A percentile compares a stretch with the other conserved stretches of the same genome.
Evolutionary conservation across 768 basidiomycete genomes (phyloP).

Genomic region (Tubosaeta brunneosetosa): DNA sequence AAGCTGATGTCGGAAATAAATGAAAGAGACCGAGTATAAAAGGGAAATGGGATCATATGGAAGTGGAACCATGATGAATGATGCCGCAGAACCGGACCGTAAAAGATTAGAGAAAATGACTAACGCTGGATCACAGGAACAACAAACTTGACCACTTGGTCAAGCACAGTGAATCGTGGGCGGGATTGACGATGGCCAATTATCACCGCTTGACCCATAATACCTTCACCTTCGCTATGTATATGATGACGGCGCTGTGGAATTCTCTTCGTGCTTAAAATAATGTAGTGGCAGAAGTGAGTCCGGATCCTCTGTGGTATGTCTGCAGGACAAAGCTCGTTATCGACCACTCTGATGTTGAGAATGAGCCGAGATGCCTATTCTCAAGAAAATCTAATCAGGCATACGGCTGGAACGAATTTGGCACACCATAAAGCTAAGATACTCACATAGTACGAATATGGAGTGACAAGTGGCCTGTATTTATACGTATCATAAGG

Average conservation of each 20-base stretch:
- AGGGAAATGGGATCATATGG: too few relatives aligned
- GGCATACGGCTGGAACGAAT: not conserved
- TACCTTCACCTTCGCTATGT: not conserved
- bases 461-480: constrained; percentile 13
- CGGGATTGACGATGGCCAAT: not conserved
- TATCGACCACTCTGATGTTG: constrained; percentile 12
- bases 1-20: too few relatives aligned
- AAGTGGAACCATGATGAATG: too few relatives aligned
- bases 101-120: too few relatives aligned
- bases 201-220: not conserved
- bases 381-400: not conserved
- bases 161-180: too few relatives aligned
- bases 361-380: constrained; percentile 20
- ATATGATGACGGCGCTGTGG: constrained; percentile 8
- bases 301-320: constrained; percentile 3
- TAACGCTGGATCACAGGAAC: too few relatives aligned
- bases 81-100: too few relatives aligned
- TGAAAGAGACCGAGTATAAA: too few relatives aligned
- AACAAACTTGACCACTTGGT: too few relatives aligned
- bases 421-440: not conserved
- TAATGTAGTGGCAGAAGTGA: not conserved
- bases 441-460: constrained; percentile 22
- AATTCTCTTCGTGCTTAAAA: not conserved
- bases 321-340: not conserved
- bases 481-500: constrained; percentile 6